Base-by-base conservation (phyloP, 2,329 filamentous ascomycete genomes). In the Xylariomycetidae sp. region DNA sequence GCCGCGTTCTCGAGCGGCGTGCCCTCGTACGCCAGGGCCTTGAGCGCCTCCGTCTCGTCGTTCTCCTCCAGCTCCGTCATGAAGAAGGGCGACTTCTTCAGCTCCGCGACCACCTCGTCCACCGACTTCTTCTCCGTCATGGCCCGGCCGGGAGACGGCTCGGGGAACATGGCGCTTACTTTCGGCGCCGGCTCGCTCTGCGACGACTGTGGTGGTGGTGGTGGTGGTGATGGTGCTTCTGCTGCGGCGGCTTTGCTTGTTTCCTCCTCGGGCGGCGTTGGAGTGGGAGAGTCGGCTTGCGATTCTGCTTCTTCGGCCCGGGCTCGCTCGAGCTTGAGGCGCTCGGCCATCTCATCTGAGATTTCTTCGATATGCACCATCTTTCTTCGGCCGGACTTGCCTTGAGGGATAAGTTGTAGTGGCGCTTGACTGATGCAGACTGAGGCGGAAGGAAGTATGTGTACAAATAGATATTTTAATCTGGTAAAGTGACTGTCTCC, bases 61-160 rank as follows among this genome's bases (percentile, higher is more conserved):
- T 95, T 95, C 44, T 94, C 85, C 49, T 86, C 86, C 20, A 96
- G 72, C 47, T 86, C 82, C 18, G 88, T 97, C 92, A 98, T 98
- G 70, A 98, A 98, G 23, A 98, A 74, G 6, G 92, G 92, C 19
- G 69, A 74, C 55, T 69, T 69, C 57, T 77, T 76, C 26, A 80
- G 61, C 30, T 79, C 74, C 8, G 68, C 69, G 36, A 72, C 57
- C 20, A 78, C 67, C 48, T 79, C 73, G 23, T 75, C 72, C 3
- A 70, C 61, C 4, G 72, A 70, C 58, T 70, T 72, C 48, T 64
- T 58, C 16, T 50, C 51, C 37, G 53, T 53, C 44, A 59, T 45
- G 15, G 62, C 60, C 34, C 64, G 57, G 4, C 54, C 62, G 0
- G 71, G 69, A 3, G 72, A 69, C 16, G 75, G 64, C 33, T 62